phyloP scores from a whole-genome alignment of 495 filamentous ascomycete species.

The Bombardia bombarda region DNA sequence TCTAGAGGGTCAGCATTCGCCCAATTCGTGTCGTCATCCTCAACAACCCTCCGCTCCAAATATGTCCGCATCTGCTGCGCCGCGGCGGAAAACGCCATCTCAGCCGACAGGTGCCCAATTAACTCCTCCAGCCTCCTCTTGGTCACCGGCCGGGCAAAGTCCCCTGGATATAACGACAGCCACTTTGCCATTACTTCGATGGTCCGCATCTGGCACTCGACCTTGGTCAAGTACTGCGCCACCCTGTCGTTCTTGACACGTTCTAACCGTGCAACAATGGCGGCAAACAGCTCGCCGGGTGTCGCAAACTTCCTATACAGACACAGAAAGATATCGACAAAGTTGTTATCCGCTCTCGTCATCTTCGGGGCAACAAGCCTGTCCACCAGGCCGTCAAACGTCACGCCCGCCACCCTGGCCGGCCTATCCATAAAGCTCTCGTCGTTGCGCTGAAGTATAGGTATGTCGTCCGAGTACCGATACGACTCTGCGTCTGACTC shows the following conservation, averaged over 20 bases:
- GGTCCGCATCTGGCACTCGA: conserved; percentile 71
- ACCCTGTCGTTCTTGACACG: conserved; percentile 52
- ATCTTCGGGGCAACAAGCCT: conserved; percentile 71
- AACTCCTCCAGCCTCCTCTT: conserved; percentile 63
- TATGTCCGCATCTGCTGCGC: conserved; percentile 71
- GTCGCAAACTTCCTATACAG: conserved; percentile 93
- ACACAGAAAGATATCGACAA: conserved; percentile 77
- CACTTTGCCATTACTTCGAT: conserved; percentile 81
- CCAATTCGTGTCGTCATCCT: conserved; percentile 81
- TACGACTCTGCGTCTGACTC: conserved; percentile 50
- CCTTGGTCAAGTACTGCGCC: conserved; percentile 56
- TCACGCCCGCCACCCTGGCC: conserved; percentile 50
- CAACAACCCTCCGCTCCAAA: conserved; percentile 52
- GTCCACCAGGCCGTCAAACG: conserved; percentile 86
- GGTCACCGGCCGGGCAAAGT: conserved; percentile 79
- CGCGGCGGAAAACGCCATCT: conserved; percentile 70
- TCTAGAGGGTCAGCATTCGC: conserved; percentile 55
- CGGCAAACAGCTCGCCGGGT: conserved; percentile 63
- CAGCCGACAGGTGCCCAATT: conserved; percentile 55
- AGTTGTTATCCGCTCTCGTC: conserved; percentile 80
- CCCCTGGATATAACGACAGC: conserved; percentile 84
- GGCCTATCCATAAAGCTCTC: conserved; percentile 40
- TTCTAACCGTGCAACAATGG: conserved; percentile 69
- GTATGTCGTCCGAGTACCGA: conserved; percentile 51
- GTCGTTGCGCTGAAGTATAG: conserved; percentile 49